Conservation (phyloP, 2,329 filamentous ascomycete species). For the Diplocarpon mali region DNA sequence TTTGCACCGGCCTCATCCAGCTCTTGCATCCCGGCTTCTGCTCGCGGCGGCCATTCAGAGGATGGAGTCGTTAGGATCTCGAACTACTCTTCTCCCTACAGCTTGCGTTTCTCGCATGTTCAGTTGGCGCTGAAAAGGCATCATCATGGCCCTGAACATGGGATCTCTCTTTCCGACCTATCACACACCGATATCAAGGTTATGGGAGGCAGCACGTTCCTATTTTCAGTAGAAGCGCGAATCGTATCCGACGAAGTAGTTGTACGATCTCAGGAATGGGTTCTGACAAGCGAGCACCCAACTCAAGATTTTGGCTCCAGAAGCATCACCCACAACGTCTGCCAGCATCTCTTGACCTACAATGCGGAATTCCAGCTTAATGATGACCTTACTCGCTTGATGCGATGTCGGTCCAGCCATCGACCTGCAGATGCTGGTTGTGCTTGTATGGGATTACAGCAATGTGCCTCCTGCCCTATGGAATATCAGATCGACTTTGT, state of each 20-base stretch:
- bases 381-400: conserved; percentile 4
- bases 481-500: conserved; percentile 8
- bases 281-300: conserved; percentile 3
- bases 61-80: conserved; percentile 1
- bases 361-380: conserved; percentile 5
- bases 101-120: conserved; percentile 5
- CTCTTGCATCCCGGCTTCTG: conserved; percentile 2
- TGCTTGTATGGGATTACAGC: conserved; percentile 6
- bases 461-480: conserved; percentile 8
- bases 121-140: conserved; percentile 7
- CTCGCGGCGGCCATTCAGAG: conserved; percentile 1
- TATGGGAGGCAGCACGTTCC: neutral
- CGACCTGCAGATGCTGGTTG: neutral
- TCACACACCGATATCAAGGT: conserved; percentile 3
- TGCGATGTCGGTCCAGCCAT: conserved; percentile 4
- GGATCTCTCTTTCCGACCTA: conserved; percentile 4
- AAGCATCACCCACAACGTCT: neutral
- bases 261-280: conserved; percentile 42
- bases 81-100: conserved; percentile 3
- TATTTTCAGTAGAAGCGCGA: conserved; percentile 7
- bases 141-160: conserved; percentile 5
- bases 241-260: conserved; percentile 5
- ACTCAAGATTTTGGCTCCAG: conserved; percentile 2
- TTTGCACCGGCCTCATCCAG: conserved; percentile 1
- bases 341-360: conserved; percentile 4